Percentiles rank a stretch among this genome's conserved stretches.
phyloP scores from a whole-genome alignment of 2,329 filamentous ascomycete genomes.

The Paraphoma chrysanthemicola region DNA sequence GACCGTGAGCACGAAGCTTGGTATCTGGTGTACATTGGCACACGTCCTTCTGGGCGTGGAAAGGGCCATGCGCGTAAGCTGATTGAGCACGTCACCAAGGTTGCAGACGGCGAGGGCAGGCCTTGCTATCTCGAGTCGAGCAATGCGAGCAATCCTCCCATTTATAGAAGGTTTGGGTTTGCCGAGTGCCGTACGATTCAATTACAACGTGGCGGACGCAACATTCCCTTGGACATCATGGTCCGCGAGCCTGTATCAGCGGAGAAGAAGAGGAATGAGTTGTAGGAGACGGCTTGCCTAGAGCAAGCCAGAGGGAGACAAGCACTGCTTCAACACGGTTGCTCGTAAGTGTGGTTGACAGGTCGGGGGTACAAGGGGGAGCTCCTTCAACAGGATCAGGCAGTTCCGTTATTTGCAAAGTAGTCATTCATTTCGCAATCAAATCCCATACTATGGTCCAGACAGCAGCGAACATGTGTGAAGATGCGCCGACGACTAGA shows the following conservation, averaged over 20 bases:
- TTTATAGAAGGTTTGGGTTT: constrained; percentile 81
- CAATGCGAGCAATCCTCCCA: constrained; percentile 69
- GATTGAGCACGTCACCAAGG: constrained; percentile 70
- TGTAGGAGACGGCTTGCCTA: constrained; percentile 3
- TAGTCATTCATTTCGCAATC: too few species aligned
- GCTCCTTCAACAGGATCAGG: constrained; percentile 32
- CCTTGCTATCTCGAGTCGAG: constrained; percentile 82
- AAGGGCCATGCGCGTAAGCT: constrained; percentile 76
- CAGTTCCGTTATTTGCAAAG: neutral
- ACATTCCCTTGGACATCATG: constrained; percentile 79
- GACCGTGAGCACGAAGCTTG: constrained; percentile 72
- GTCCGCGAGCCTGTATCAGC: constrained; percentile 68
- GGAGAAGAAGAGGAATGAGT: constrained; percentile 25
- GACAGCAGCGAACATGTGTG: too few species aligned
- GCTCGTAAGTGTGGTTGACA: neutral
- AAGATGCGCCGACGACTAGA: neutral
- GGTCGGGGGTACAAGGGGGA: neutral
- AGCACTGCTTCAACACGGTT: constrained; percentile 34
- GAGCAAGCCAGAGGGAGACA: constrained; percentile 2
- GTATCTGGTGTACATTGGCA: constrained; percentile 86
- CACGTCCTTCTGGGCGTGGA: constrained; percentile 71
- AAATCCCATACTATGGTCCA: too few species aligned
- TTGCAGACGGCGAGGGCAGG: constrained; percentile 71
- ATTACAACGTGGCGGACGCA: constrained; percentile 63
- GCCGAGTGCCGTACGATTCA: constrained; percentile 68